Conservation (phyloP, 257 asterid species). For the Echites panduratus region DNA sequence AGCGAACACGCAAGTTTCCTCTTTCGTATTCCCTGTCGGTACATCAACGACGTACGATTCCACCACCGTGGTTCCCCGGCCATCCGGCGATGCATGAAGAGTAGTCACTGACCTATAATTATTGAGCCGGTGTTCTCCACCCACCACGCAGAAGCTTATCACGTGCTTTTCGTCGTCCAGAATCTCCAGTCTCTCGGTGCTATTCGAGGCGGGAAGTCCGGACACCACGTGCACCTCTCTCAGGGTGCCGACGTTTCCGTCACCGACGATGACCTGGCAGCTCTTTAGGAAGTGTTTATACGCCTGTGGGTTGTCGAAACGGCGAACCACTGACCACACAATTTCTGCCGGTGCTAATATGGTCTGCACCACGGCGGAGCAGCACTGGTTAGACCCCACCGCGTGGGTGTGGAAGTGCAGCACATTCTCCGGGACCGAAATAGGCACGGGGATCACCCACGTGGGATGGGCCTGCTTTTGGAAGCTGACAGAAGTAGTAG, state of each 20-base stretch:
- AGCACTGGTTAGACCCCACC: slow-evolving; percentile 55
- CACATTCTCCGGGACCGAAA: slow-evolving; percentile 36
- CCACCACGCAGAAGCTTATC: slow-evolving; percentile 71
- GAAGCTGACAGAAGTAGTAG: slow-evolving; percentile 10
- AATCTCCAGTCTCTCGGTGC: slow-evolving; percentile 73
- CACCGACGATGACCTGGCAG: slow-evolving; percentile 61
- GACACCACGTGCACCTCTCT: slow-evolving; percentile 77
- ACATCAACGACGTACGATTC: slow-evolving; percentile 81
- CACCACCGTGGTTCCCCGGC: slow-evolving; percentile 53
- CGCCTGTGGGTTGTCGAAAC: slow-evolving; percentile 78
- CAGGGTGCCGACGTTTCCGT: slow-evolving; percentile 62
- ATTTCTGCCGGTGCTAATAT: slow-evolving; percentile 47
- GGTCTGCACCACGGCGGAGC: slow-evolving; percentile 56
- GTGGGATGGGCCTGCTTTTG: slow-evolving; percentile 31
- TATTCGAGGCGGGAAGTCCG: slow-evolving; percentile 66
- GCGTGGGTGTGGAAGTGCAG: slow-evolving; percentile 60
- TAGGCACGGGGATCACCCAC: slow-evolving; percentile 36
- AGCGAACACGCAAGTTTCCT: slow-evolving; percentile 68
- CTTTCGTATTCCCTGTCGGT: slow-evolving; percentile 67
- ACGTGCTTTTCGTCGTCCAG: slow-evolving; percentile 73
- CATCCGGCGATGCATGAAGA: slow-evolving; percentile 36
- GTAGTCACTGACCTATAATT: slow-evolving; percentile 72
- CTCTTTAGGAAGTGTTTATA: slow-evolving; percentile 74
- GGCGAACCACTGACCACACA: slow-evolving; percentile 77
- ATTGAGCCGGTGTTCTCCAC: slow-evolving; percentile 67